These are phyloP conservation scores for Tricholoma furcatifolium DNA, from an alignment of 768 basidiomycete species.

Conservation along the genomic window DNA sequence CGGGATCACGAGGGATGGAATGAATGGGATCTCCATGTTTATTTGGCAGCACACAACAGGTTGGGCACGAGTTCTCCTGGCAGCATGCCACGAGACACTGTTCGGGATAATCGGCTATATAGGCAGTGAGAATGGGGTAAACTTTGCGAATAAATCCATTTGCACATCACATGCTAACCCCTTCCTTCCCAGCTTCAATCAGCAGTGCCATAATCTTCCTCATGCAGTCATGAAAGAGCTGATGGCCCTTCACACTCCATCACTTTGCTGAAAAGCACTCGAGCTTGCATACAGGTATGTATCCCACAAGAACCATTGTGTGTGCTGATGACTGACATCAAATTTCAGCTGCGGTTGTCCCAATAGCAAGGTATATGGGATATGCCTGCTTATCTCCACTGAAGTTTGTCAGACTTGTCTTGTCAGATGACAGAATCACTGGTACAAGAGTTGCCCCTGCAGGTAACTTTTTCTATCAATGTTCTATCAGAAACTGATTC, in stretches of 20 bases:
- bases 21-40: slow-evolving; percentile 15
- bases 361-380: slow-evolving; percentile 44
- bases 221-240: slow-evolving; percentile 17
- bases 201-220: slow-evolving; percentile 26
- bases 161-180: slow-evolving; percentile 29
- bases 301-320: slow-evolving; percentile 34
- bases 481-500: background rate
- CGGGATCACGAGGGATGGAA: slow-evolving; percentile 3
- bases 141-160: slow-evolving; percentile 26
- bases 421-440: slow-evolving; percentile 39
- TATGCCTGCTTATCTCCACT: slow-evolving; percentile 37
- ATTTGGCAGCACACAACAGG: slow-evolving; percentile 21
- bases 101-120: slow-evolving; percentile 35
- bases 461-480: slow-evolving; percentile 13
- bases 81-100: slow-evolving; percentile 30
- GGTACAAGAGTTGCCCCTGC: slow-evolving; percentile 30
- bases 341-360: slow-evolving; percentile 32
- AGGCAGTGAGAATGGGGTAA: slow-evolving; percentile 32
- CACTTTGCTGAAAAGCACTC: slow-evolving; percentile 5
- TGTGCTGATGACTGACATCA: slow-evolving; percentile 28
- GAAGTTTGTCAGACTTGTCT: slow-evolving; percentile 33
- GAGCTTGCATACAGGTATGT: slow-evolving; percentile 36
- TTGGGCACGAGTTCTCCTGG: slow-evolving; percentile 25
- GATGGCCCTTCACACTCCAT: slow-evolving; percentile 3
- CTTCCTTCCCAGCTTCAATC: slow-evolving; percentile 23